phyloP scores from a whole-genome alignment of 2,329 filamentous ascomycete genomes.

The Trichoderma atroviride region DNA sequence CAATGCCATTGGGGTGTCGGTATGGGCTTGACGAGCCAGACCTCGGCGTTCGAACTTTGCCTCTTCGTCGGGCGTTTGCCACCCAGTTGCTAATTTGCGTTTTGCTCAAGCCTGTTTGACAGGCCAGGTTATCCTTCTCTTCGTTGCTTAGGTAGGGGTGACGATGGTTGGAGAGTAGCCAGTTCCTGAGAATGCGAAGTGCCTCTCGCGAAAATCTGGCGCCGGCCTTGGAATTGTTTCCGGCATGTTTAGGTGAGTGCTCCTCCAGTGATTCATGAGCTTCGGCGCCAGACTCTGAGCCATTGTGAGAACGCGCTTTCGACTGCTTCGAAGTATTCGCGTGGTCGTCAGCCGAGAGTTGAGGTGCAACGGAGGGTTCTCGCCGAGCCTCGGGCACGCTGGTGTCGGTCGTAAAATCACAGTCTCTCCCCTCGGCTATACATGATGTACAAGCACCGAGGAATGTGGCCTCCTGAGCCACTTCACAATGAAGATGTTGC shows the following conservation, averaged over 20 bases:
- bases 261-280: not conserved
- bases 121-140: conserved; percentile 74
- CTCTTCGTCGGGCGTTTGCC: conserved; percentile 77
- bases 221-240: not conserved
- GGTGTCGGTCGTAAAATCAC: not conserved
- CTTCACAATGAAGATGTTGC: not conserved
- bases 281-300: not conserved
- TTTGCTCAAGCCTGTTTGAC: conserved; percentile 73
- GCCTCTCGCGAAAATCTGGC: conserved; percentile 65
- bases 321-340: not conserved
- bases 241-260: not conserved
- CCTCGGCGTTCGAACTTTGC: conserved; percentile 57
- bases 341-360: not conserved
- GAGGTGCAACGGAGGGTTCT: not conserved
- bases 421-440: not conserved
- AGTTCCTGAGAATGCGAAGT: conserved; percentile 74
- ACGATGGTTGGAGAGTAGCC: conserved; percentile 72
- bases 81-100: conserved; percentile 87
- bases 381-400: not conserved
- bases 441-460: not conserved
- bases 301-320: not conserved
- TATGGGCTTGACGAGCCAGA: conserved; percentile 7
- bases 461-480: not conserved
- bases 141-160: conserved; percentile 84
- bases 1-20: conserved; percentile 43